Conservation (phyloP, 2,329 filamentous ascomycete species). For the Westerdykella ornata region DNA sequence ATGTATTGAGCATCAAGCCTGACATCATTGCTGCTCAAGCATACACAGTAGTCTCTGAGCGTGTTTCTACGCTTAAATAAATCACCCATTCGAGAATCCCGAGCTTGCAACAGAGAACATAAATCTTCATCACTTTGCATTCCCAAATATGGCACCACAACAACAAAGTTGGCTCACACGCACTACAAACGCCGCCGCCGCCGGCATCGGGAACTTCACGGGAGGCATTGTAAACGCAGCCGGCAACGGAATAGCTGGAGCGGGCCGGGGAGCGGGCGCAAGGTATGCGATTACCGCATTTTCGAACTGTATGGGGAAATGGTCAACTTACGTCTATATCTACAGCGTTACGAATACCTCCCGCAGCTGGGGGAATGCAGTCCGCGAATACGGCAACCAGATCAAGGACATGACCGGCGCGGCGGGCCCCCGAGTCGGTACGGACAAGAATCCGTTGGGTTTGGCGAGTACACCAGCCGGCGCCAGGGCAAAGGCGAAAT, state of each 20-base stretch:
- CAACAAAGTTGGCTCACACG: slow-evolving; percentile 44
- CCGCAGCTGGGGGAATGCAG: slow-evolving; percentile 43
- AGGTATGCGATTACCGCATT: slow-evolving; percentile 22
- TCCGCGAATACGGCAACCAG: slow-evolving; percentile 46
- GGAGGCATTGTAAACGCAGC: slow-evolving; percentile 40
- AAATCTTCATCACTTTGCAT: not conserved
- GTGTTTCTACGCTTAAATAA: too few species aligned
- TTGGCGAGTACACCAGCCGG: slow-evolving; percentile 30
- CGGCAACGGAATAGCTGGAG: slow-evolving; percentile 43
- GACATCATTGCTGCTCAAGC: slow-evolving; percentile 13
- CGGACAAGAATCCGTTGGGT: slow-evolving; percentile 44
- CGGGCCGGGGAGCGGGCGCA: slow-evolving; percentile 41
- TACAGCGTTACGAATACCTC: slow-evolving; percentile 41
- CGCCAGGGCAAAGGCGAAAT: slow-evolving; percentile 23
- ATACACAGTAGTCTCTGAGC: too few species aligned
- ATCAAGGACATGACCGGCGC: slow-evolving; percentile 46
- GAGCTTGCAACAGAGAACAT: too few species aligned
- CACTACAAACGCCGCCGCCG: slow-evolving; percentile 39
- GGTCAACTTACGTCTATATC: slow-evolving; percentile 1
- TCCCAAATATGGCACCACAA: slow-evolving; percentile 17
- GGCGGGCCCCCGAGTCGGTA: slow-evolving; percentile 39
- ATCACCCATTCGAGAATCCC: too few species aligned
- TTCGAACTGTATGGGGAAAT: not conserved
- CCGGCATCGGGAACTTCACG: slow-evolving; percentile 41
- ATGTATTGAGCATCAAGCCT: slow-evolving; percentile 2